Evolutionary conservation across 768 basidiomycete species (phyloP), one percentile per base, ranked within the genome.

Genomic region (Trametes elegans): DNA sequence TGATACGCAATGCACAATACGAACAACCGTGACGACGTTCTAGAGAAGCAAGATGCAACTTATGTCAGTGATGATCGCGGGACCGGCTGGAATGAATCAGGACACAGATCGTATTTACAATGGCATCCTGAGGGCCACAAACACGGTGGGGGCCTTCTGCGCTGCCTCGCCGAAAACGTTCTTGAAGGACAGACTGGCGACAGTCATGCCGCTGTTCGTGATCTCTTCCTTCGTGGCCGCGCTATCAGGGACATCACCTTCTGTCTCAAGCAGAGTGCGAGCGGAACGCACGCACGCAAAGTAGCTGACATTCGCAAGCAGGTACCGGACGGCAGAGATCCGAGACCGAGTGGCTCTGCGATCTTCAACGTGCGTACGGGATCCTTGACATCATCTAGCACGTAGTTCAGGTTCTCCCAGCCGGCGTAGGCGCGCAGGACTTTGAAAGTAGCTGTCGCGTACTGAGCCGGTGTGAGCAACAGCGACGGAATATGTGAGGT

Each of bases 51-150:
- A n/a, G n/a, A n/a, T n/a, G n/a, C n/a, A n/a, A n/a, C n/a, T n/a
- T n/a, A n/a, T n/a, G n/a, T n/a, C n/a, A n/a, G n/a, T n/a, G n/a
- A n/a, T n/a, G n/a, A n/a, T n/a, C n/a, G n/a, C n/a, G n/a, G n/a
- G n/a, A n/a, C n/a, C n/a, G n/a, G n/a, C n/a, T n/a, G n/a, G n/a
- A n/a, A n/a, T n/a, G n/a, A n/a, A n/a, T n/a, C n/a, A n/a, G n/a
- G n/a, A n/a, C n/a, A n/a, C n/a, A n/a, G n/a, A n/a, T n/a, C n/a
- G n/a, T n/a, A n/a, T n/a, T n/a, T n/a, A n/a, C n/a, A n/a, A n/a
- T n/a, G n/a, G n/a, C n/a, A n/a, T n/a, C 81, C 82, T 82, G n/a
- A 83, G 66, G 7, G 82, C 81, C 34, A 84, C 75, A 40, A 83
- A 79, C 1, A 77, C 79, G 1, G 79, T 76, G 14, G 84, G 64